Percentiles rank a stretch among this genome's conserved stretches.
Evolutionary conservation across 1,284 basidiomycete genomes (phyloP).

Genomic region (Laetiporus sulphureus): DNA sequence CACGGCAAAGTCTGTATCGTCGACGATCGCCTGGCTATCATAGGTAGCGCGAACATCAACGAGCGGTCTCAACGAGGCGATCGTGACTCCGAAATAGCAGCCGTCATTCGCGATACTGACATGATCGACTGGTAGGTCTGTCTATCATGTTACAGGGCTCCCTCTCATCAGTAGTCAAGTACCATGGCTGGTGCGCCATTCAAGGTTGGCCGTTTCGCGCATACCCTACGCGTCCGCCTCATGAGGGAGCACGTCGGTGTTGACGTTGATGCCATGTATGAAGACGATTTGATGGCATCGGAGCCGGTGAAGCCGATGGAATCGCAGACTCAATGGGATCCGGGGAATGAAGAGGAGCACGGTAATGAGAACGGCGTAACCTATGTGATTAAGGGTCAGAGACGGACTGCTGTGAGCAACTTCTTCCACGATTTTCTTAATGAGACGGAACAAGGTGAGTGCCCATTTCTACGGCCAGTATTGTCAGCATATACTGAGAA

Average conservation of each 20-base stretch:
- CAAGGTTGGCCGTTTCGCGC: constrained; percentile 95
- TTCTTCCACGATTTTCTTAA: constrained; percentile 34
- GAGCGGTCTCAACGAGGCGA: constrained; percentile 95
- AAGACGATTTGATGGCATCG: constrained; percentile 62
- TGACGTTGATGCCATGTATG: constrained; percentile 87
- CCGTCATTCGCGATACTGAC: constrained; percentile 93
- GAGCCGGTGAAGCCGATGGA: constrained; percentile 48
- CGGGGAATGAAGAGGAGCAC: constrained; percentile 64
- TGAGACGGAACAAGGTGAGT: constrained; percentile 43
- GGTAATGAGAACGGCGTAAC: constrained; percentile 34
- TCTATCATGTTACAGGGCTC: not conserved
- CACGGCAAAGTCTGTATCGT: constrained; percentile 92
- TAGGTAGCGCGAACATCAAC: constrained; percentile 99
- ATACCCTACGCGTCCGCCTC: constrained; percentile 86
- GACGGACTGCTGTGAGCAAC: constrained; percentile 29
- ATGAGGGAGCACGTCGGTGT: constrained; percentile 97
- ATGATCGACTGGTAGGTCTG: constrained; percentile 79
- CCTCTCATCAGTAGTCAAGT: constrained; percentile 32
- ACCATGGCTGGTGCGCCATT: constrained; percentile 94
- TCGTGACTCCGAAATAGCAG: constrained; percentile 92
- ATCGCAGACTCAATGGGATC: constrained; percentile 71
- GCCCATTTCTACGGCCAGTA: not conserved
- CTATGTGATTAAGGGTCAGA: constrained; percentile 25
- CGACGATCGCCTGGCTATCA: constrained; percentile 94
- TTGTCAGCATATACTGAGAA: not conserved